A percentile compares a stretch with the other conserved stretches of the same genome.
Evolutionary conservation across 345 rosid species (phyloP).

Genomic region (Sisymbrium irio): DNA sequence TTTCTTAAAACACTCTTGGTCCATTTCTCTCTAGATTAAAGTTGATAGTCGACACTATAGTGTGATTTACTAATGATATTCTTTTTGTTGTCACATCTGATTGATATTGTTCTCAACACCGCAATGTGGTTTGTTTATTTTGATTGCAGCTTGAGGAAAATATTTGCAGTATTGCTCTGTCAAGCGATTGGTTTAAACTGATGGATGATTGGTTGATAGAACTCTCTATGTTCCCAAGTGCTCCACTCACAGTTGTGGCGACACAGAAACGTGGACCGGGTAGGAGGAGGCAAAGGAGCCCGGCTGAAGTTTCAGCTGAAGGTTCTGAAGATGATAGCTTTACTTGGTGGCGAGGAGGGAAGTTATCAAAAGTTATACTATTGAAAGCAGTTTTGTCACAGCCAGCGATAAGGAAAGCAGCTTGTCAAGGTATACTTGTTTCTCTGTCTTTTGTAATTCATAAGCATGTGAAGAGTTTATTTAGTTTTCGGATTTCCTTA

Average conservation of each 20-base stretch:
- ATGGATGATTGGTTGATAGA: constrained; percentile 59
- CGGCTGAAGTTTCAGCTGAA: constrained; percentile 43
- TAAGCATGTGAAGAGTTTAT: background rate
- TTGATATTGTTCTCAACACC: background rate
- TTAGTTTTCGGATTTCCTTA: background rate
- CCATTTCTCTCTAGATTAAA: background rate
- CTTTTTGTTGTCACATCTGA: background rate
- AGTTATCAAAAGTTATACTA: constrained; percentile 47
- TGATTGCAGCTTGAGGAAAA: constrained; percentile 69
- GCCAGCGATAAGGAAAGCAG: constrained; percentile 48
- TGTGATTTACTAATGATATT: background rate
- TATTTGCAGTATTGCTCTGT: constrained; percentile 56
- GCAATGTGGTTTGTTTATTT: constrained; percentile 3
- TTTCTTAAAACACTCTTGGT: background rate
- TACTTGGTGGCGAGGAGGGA: constrained; percentile 85
- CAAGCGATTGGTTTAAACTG: constrained; percentile 71
- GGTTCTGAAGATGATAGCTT: constrained; percentile 51
- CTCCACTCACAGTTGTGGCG: constrained; percentile 32
- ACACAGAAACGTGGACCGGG: constrained; percentile 57
- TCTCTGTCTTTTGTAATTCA: background rate
- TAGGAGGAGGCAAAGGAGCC: constrained; percentile 55
- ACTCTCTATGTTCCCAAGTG: constrained; percentile 45
- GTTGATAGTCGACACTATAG: background rate
- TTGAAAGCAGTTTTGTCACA: constrained; percentile 63
- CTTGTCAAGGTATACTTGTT: constrained; percentile 55